Percentiles rank a stretch among this genome's conserved stretches.
Evolutionary conservation across 2,329 filamentous ascomycete species (phyloP).

Genomic region (Venturia aucupariae): DNA sequence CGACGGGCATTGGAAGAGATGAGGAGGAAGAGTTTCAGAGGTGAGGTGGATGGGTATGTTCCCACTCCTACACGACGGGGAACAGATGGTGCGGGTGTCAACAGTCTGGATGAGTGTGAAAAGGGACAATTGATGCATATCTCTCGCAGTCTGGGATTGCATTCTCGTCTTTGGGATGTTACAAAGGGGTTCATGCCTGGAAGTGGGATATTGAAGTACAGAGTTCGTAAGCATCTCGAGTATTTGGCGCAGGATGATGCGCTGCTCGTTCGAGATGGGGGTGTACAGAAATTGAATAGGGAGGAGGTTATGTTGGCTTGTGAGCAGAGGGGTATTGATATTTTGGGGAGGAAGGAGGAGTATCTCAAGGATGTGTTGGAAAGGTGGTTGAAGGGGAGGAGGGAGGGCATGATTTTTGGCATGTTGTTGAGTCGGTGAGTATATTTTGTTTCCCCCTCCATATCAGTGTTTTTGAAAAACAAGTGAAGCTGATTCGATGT

Average conservation of each 20-base stretch:
- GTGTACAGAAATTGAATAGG: neutral
- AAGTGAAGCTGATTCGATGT: neutral
- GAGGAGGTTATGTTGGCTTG: constrained; percentile 8
- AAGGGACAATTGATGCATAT: constrained; percentile 33
- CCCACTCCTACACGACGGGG: neutral
- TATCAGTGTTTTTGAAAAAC: neutral
- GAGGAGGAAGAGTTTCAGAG: constrained; percentile 41
- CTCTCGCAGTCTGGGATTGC: constrained; percentile 31
- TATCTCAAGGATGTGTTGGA: constrained; percentile 1
- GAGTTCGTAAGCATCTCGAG: constrained; percentile 45
- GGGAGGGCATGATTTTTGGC: neutral
- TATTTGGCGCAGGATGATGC: constrained; percentile 64
- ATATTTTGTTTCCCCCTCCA: neutral
- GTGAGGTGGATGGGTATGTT: constrained; percentile 16
- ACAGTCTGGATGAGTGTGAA: constrained; percentile 15
- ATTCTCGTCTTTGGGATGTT: constrained; percentile 31
- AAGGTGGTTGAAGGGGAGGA: neutral
- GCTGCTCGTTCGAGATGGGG: constrained; percentile 40
- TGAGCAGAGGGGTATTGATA: constrained; percentile 13
- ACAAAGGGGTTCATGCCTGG: constrained; percentile 39
- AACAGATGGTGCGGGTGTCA: neutral
- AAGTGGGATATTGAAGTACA: constrained; percentile 40
- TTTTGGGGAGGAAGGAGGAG: constrained; percentile 2
- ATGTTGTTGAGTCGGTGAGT: constrained; percentile 12
- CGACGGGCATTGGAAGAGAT: constrained; percentile 45